Conservation (phyloP, 805 yeast genomes). For the Candida arabinofermentans region DNA sequence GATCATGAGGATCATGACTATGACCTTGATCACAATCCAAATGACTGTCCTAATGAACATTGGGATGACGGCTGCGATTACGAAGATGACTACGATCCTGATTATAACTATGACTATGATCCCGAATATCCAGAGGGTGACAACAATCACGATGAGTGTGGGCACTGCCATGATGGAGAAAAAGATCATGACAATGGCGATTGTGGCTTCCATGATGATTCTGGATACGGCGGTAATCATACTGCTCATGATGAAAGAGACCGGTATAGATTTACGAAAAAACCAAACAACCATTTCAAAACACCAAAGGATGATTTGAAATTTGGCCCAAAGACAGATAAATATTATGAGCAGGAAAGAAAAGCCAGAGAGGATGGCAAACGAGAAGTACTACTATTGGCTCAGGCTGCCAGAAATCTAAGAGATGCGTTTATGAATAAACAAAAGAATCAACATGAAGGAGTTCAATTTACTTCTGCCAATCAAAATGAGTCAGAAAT, state of each 20-base stretch:
- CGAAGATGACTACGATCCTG: too few species aligned
- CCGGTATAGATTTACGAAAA: too few species aligned
- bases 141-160: too few species aligned
- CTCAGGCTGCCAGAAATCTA: constrained; percentile 5
- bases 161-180: too few species aligned
- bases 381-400: constrained; percentile 5
- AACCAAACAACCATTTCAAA: too few species aligned
- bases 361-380: constrained; percentile 14
- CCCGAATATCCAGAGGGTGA: too few species aligned
- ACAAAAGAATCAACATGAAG: background rate
- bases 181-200: too few species aligned
- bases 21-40: background rate
- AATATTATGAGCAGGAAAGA: constrained; percentile 18
- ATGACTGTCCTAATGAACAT: too few species aligned
- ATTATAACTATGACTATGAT: too few species aligned
- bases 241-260: background rate
- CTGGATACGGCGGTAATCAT: background rate
- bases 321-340: background rate
- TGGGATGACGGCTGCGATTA: too few species aligned
- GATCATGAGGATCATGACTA: constrained; percentile 2
- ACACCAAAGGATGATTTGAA: background rate
- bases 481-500: background rate
- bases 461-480: too few species aligned
- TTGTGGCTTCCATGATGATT: background rate
- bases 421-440: constrained; percentile 2